Conservation (phyloP, 2,329 filamentous ascomycete genomes). For the Ceratocystis albifundus region DNA sequence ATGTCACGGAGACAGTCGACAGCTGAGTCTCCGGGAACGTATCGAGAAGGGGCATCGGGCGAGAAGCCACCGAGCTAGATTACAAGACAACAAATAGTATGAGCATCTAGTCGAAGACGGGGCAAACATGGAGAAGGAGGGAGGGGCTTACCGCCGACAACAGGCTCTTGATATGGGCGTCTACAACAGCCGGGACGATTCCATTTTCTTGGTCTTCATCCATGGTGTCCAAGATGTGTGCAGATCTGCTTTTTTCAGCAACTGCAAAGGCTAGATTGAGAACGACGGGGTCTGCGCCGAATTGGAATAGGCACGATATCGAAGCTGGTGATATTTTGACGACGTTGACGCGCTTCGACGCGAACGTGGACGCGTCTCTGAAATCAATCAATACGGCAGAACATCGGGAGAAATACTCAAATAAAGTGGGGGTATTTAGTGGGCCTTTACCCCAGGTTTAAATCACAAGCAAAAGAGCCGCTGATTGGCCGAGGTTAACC, state of each 20-base stretch:
- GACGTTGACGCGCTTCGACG: neutral
- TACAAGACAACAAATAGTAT: conserved; percentile 14
- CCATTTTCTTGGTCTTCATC: conserved; percentile 32
- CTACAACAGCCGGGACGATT: conserved; percentile 79
- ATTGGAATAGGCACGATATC: too few species aligned
- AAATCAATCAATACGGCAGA: conserved; percentile 21
- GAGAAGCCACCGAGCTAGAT: conserved; percentile 71
- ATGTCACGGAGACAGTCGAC: conserved; percentile 85
- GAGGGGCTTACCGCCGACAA: conserved; percentile 66
- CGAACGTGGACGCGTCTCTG: conserved; percentile 25
- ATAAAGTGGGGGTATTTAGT: neutral
- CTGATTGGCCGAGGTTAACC: conserved; percentile 37
- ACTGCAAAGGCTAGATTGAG: neutral
- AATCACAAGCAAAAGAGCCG: neutral
- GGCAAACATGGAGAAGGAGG: neutral
- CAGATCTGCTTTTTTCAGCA: neutral
- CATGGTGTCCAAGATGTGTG: neutral
- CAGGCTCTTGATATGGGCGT: conserved; percentile 85
- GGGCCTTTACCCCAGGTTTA: conserved; percentile 12
- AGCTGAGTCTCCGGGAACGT: conserved; percentile 86
- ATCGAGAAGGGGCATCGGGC: conserved; percentile 66
- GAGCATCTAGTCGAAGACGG: conserved; percentile 22
- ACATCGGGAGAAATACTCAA: neutral
- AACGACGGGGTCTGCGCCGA: neutral
- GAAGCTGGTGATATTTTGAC: too few species aligned